Evolutionary conservation across 306 rosid genomes (phyloP), one percentile per base, ranked within the genome.

Genomic region (Begonia peltatifolia): DNA sequence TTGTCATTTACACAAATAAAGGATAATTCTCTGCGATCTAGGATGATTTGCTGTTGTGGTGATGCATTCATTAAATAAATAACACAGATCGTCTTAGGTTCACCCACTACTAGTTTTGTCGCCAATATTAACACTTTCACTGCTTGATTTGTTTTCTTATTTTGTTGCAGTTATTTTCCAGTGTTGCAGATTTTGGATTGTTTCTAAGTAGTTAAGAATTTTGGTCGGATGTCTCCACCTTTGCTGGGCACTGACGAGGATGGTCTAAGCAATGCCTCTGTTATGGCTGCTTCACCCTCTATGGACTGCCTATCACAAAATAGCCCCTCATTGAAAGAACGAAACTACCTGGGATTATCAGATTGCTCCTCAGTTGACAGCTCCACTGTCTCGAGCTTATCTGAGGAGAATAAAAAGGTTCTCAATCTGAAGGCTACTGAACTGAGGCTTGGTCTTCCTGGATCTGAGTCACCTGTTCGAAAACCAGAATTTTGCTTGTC

Each of bases 291-390:
- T 65, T 68, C 90, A 12, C 70, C 68, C 23, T 51, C 84, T 50
- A 62, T 76, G 51, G 94, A 84, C 52, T 62, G 77, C 58, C 74
- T 57, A 54, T 72, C 79, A 55, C 87, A 82, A 46, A 75, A 72
- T 67, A 82, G 75, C 49, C 60, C 69, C 11, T 80, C 68, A 54
- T 79, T 89, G 60, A 89, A 80, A 57, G 95, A 90, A 53, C 71
- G 84, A 9, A 90, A 90, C 70, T 90, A 90, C 69, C 63, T 86
- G 3, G 94, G 94, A 41, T 69, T 90, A 25, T 83, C 99, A 0
- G 95, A 84, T 63, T 90, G 99, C 62, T 90, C 94, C 61, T 90
- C 99, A 1, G 95, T 90, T 14, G 95, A 90, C 59, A 90, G 99
- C 63, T 80, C 87, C 23, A 52, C 67, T 6, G 78, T 76, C 6